phyloP scores from a whole-genome alignment of 257 asterid species.

The Ophiorrhiza pumila region DNA sequence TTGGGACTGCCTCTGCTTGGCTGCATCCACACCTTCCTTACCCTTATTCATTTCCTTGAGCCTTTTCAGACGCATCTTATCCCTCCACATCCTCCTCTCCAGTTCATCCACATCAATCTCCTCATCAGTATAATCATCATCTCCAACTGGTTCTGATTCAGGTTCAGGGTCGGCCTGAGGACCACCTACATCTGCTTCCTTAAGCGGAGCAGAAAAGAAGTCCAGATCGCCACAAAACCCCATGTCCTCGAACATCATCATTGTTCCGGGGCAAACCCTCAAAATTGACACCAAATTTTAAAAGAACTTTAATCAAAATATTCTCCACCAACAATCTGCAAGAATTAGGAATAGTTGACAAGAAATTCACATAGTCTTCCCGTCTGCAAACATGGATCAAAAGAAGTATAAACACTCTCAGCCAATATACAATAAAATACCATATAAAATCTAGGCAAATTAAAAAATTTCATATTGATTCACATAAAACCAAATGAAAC shows the following conservation, averaged over 20 bases:
- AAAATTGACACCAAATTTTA: conserved; percentile 4
- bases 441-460: background rate
- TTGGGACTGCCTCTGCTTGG: conserved; percentile 74
- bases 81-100: conserved; percentile 85
- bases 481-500: conserved; percentile 6
- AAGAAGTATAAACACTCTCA: background rate
- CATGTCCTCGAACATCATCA: conserved; percentile 84
- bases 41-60: conserved; percentile 67
- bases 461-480: background rate
- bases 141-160: conserved; percentile 45
- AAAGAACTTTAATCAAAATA: conserved; percentile 4
- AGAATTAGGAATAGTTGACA: background rate
- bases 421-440: background rate
- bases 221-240: conserved; percentile 72
- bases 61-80: conserved; percentile 61
- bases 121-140: conserved; percentile 74
- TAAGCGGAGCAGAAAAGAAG: conserved; percentile 55
- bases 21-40: conserved; percentile 52
- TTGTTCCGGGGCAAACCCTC: conserved; percentile 18
- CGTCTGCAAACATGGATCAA: conserved; percentile 20
- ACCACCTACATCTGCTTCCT: conserved; percentile 39
- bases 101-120: conserved; percentile 83
- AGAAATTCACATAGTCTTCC: conserved; percentile 14
- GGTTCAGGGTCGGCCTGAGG: conserved; percentile 34
- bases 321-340: background rate